Evolutionary conservation across 495 filamentous ascomycete genomes (phyloP).

Genomic region (Jackrogersella multiformis): DNA sequence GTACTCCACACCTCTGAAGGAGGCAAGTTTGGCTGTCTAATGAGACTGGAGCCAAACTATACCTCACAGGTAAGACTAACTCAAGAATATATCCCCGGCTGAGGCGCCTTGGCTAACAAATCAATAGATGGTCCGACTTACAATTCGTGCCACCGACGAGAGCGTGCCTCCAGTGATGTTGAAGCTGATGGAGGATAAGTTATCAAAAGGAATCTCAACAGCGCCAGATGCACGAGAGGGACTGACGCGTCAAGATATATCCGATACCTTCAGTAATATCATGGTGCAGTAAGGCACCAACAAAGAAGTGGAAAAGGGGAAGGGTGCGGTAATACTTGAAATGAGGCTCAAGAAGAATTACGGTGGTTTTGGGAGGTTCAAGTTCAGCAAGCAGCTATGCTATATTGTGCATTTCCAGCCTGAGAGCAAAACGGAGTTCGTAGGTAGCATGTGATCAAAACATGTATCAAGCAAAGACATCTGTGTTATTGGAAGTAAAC

Average conservation of each 20-base stretch:
- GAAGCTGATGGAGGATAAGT: conserved; percentile 84
- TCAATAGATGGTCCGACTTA: conserved; percentile 89
- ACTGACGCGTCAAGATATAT: conserved; percentile 55
- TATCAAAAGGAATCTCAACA: conserved; percentile 63
- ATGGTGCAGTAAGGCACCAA: conserved; percentile 54
- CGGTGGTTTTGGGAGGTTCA: conserved; percentile 17
- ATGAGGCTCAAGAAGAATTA: conserved; percentile 15
- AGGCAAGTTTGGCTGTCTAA: conserved; percentile 92
- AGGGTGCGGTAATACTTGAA: conserved; percentile 10
- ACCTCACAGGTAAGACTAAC: conserved; percentile 73
- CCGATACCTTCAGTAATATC: conserved; percentile 58
- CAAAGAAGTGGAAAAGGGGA: conserved; percentile 1
- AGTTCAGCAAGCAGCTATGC: conserved; percentile 22
- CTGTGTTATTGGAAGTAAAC: conserved; percentile 35
- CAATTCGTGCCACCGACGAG: conserved; percentile 94
- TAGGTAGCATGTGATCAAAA: conserved; percentile 37
- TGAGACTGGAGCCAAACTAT: conserved; percentile 95
- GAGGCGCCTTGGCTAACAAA: conserved; percentile 39
- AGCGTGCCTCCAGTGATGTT: conserved; percentile 79
- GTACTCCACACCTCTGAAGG: conserved; percentile 83
- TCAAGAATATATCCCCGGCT: not conserved
- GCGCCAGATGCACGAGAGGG: conserved; percentile 44
- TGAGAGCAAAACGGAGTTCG: conserved; percentile 39
- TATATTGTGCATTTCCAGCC: conserved; percentile 41
- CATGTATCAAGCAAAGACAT: conserved; percentile 26